These are phyloP conservation scores for Penicillium bovifimosum DNA, from an alignment of 495 filamentous ascomycete genomes.

Conservation along the genomic window DNA sequence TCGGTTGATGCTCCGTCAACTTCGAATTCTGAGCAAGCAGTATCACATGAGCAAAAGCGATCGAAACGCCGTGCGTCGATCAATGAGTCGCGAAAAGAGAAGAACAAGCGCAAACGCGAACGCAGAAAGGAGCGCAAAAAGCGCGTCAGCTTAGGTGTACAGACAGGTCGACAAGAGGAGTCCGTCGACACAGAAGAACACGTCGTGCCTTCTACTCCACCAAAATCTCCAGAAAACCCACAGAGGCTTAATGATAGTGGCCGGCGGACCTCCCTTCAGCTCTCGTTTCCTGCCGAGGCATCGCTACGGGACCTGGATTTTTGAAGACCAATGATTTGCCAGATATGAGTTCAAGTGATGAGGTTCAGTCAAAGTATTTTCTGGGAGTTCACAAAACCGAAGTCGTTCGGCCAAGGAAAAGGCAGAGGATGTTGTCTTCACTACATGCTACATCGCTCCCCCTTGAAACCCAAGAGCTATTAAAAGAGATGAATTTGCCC, in stretches of 20 bases:
- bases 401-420: background rate
- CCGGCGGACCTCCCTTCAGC: background rate
- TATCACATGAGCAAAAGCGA: background rate
- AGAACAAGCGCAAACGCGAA: background rate
- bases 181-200: background rate
- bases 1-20: background rate
- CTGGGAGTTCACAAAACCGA: background rate
- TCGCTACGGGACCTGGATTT: conserved; percentile 32
- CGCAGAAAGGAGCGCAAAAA: background rate
- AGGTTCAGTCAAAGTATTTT: conserved; percentile 43
- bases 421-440: background rate
- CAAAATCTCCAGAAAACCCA: background rate
- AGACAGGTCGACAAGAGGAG: background rate
- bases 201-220: background rate
- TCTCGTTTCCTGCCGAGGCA: conserved; percentile 14
- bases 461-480: conserved; percentile 9
- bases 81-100: background rate
- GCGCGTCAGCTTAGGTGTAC: background rate
- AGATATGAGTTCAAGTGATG: conserved; percentile 33
- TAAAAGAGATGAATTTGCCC: conserved; percentile 12
- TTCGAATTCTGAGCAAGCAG: background rate
- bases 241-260: background rate
- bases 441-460: conserved; percentile 5
- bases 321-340: conserved; percentile 39
- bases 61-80: background rate